Evolutionary conservation across 805 yeast species (phyloP).

Genomic region (Metschnikowia peoriensis): DNA sequence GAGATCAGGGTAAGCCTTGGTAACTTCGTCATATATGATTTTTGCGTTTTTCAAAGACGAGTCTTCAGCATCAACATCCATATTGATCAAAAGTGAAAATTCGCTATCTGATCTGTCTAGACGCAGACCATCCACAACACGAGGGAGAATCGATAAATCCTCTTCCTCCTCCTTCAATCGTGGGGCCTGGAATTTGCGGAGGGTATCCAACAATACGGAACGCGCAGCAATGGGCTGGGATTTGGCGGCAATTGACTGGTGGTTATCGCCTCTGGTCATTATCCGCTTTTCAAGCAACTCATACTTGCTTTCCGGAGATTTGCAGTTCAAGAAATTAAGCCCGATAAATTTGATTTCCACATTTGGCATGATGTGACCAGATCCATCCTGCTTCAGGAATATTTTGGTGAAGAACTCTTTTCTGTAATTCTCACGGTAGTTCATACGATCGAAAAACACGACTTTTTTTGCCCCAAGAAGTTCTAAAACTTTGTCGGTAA

Average conservation of each 20-base stretch:
- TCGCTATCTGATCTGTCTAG: constrained; percentile 43
- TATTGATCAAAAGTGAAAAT: constrained; percentile 64
- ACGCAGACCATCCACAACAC: constrained; percentile 9
- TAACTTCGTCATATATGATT: constrained; percentile 31
- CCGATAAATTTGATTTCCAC: constrained; percentile 58
- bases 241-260: constrained; percentile 69
- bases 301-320: constrained; percentile 38
- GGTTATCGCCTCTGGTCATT: constrained; percentile 74
- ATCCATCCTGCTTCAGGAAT: constrained; percentile 21
- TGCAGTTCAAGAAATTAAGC: constrained; percentile 56
- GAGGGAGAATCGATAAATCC: constrained; percentile 1
- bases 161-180: constrained; percentile 7
- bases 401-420: constrained; percentile 59
- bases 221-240: constrained; percentile 45
- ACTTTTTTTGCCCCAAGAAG: constrained; percentile 37
- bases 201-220: constrained; percentile 8
- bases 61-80: constrained; percentile 33
- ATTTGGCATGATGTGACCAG: constrained; percentile 29
- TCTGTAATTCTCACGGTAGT: constrained; percentile 71
- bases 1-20: constrained; percentile 8
- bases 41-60: constrained; percentile 43
- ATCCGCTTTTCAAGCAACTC: constrained; percentile 60
- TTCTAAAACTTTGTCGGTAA: constrained; percentile 48
- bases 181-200: constrained; percentile 12
- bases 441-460: constrained; percentile 80